phyloP scores from a whole-genome alignment of 23 red algal genomes.

The Agarophyton chilense region DNA sequence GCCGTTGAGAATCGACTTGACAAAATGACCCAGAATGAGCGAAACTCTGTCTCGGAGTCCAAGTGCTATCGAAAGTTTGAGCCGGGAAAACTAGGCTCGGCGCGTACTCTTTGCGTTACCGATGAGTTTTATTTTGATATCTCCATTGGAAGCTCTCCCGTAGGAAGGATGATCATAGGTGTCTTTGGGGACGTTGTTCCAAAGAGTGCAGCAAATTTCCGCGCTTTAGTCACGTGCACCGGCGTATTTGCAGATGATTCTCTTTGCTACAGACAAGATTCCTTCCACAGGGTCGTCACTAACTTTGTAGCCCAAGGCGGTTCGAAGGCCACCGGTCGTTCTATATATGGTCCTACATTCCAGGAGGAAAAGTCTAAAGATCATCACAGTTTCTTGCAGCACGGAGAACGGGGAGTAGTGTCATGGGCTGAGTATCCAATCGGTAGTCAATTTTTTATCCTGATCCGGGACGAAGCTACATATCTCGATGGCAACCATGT shows the following conservation, averaged over 20 bases:
- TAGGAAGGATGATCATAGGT: slow-evolving; percentile 68
- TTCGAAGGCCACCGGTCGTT: slow-evolving; percentile 66
- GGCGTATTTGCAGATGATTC: slow-evolving; percentile 67
- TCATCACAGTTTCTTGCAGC: slow-evolving; percentile 72
- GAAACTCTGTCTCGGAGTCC: background rate
- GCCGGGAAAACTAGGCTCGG: slow-evolving; percentile 59
- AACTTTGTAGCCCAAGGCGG: slow-evolving; percentile 87
- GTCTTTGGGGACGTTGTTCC: slow-evolving; percentile 86
- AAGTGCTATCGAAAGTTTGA: slow-evolving; percentile 63
- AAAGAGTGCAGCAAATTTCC: slow-evolving; percentile 84
- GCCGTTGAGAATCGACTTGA: slow-evolving; percentile 16
- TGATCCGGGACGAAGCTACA: slow-evolving; percentile 52
- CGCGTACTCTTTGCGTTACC: slow-evolving; percentile 59
- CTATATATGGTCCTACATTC: slow-evolving; percentile 71
- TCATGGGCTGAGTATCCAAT: slow-evolving; percentile 88
- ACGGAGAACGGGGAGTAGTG: slow-evolving; percentile 62
- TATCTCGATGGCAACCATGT: slow-evolving; percentile 91
- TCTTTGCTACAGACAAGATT: slow-evolving; percentile 65
- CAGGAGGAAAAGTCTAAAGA: slow-evolving; percentile 62
- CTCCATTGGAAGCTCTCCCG: slow-evolving; percentile 20
- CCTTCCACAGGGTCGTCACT: slow-evolving; percentile 82
- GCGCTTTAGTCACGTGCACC: slow-evolving; percentile 68
- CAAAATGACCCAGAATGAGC: background rate
- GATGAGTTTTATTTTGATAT: slow-evolving; percentile 85
- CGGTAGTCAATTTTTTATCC: slow-evolving; percentile 91